Conservation (phyloP, 1,139 yeast species). For the Candida tropicalis region DNA sequence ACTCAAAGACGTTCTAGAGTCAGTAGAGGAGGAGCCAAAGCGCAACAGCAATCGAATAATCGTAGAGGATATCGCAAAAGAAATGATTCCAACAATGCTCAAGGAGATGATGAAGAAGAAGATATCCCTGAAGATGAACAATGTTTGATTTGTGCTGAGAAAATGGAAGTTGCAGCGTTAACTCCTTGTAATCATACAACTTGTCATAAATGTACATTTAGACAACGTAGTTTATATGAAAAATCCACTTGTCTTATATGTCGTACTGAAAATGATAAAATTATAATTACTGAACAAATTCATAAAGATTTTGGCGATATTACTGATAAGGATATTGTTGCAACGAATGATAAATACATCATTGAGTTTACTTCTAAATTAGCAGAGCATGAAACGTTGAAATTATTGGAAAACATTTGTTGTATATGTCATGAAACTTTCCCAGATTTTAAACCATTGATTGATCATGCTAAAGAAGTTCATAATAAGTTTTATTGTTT, state of each 20-base stretch:
- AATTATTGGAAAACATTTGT: slow-evolving; percentile 61
- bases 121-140: slow-evolving; percentile 35
- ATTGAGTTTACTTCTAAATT: slow-evolving; percentile 53
- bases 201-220: slow-evolving; percentile 80
- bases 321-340: slow-evolving; percentile 28
- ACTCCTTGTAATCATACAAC: slow-evolving; percentile 85
- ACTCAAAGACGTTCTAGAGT: slow-evolving; percentile 22
- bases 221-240: slow-evolving; percentile 79
- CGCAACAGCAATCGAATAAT: neutral
- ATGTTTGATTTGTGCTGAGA: slow-evolving; percentile 87
- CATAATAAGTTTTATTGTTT: slow-evolving; percentile 72
- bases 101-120: slow-evolving; percentile 27
- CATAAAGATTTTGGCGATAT: slow-evolving; percentile 45
- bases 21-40: slow-evolving; percentile 19
- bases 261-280: slow-evolving; percentile 63
- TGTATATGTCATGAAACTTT: slow-evolving; percentile 50
- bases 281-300: slow-evolving; percentile 56
- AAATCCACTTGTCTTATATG: slow-evolving; percentile 82
- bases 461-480: slow-evolving; percentile 61
- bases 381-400: slow-evolving; percentile 47
- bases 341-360: slow-evolving; percentile 46
- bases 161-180: slow-evolving; percentile 60
- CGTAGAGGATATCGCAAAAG: slow-evolving; percentile 22
- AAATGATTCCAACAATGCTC: slow-evolving; percentile 12
- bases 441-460: slow-evolving; percentile 55